Conservation (phyloP, 179 eudicot genomes). For the Beta macrorhiza region DNA sequence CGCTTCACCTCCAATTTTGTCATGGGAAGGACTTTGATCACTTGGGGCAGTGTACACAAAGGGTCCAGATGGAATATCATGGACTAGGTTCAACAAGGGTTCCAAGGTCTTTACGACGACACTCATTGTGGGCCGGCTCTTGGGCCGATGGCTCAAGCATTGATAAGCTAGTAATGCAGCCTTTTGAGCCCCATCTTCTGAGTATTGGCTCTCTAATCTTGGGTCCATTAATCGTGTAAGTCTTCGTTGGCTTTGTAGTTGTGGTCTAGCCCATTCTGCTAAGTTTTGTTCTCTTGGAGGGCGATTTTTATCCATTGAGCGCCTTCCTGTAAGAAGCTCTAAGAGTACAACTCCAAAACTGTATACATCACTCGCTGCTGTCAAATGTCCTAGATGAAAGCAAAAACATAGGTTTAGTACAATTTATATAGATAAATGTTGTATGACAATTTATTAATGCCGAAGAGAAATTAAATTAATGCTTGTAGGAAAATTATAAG, state of each 20-base stretch:
- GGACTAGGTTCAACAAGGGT: conserved; percentile 26
- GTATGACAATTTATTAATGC: background rate
- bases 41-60: conserved; percentile 67
- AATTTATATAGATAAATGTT: background rate
- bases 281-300: conserved; percentile 45
- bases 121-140: conserved; percentile 44
- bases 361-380: conserved; percentile 55
- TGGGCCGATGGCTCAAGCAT: conserved; percentile 49
- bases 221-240: conserved; percentile 46
- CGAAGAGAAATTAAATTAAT: background rate
- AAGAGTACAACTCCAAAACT: conserved; percentile 55
- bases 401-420: background rate
- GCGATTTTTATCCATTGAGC: conserved; percentile 47
- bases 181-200: conserved; percentile 40
- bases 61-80: conserved; percentile 49
- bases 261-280: conserved; percentile 59
- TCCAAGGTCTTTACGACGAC: conserved; percentile 44
- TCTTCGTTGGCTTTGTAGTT: conserved; percentile 39
- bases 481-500: background rate
- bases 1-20: conserved; percentile 11
- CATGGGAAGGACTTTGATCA: conserved; percentile 13
- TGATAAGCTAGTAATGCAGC: conserved; percentile 51
- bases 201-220: conserved; percentile 43
- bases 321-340: conserved; percentile 48
- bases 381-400: conserved; percentile 43